A percentile compares a stretch with the other conserved stretches of the same genome.
phyloP scores from a whole-genome alignment of 225 moss, liverwort and hornwort species.

The Pseudoscleropodium purum region DNA sequence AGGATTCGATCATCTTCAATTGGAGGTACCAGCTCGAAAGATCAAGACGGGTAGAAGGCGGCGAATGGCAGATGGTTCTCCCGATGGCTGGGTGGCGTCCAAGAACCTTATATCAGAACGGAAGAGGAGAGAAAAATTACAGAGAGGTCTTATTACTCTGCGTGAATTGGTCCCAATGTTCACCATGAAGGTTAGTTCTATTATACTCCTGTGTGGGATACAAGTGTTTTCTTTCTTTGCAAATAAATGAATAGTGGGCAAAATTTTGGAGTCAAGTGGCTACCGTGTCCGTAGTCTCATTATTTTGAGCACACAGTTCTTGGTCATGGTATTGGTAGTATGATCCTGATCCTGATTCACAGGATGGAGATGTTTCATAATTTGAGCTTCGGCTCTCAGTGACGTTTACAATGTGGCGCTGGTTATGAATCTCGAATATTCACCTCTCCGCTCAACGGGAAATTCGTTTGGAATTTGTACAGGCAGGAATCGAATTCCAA shows the following conservation, averaged over 20 bases:
- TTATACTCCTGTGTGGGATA: background rate
- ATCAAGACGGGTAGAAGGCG: slow-evolving; percentile 19
- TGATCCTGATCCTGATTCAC: background rate
- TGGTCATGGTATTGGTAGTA: background rate
- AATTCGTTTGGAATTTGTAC: background rate
- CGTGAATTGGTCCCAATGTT: slow-evolving; percentile 34
- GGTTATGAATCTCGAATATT: background rate
- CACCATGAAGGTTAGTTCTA: slow-evolving; percentile 30
- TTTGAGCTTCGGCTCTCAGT: background rate
- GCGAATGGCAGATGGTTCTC: background rate
- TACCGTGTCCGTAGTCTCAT: background rate
- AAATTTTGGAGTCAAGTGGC: background rate
- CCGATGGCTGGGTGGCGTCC: slow-evolving; percentile 31
- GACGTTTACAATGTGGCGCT: background rate
- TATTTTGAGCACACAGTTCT: background rate
- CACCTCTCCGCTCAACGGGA: background rate
- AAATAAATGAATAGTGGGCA: background rate
- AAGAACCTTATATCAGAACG: slow-evolving; percentile 40
- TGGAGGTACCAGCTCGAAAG: background rate
- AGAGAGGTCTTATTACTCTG: slow-evolving; percentile 16
- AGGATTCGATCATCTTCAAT: background rate
- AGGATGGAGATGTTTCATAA: background rate
- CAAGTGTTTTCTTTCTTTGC: background rate
- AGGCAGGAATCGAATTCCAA: background rate
- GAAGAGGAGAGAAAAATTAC: slow-evolving; percentile 21